Percentiles rank a stretch among this genome's conserved stretches.
These are phyloP conservation scores for Podaxis sp. DNA, from an alignment of 768 basidiomycete genomes.

Conservation along the genomic window DNA sequence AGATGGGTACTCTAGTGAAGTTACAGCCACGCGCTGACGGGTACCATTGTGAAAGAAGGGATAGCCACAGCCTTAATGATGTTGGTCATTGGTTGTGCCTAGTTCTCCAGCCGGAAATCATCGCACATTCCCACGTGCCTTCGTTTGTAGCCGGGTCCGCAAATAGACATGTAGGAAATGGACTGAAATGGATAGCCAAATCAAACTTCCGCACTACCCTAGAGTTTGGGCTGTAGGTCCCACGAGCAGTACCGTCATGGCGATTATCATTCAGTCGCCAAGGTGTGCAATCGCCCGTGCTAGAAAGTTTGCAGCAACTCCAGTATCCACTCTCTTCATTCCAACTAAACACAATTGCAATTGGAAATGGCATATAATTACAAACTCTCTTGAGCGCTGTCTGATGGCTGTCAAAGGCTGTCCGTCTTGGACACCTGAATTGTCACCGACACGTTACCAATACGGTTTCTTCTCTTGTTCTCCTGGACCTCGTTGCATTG, in stretches of 20 bases:
- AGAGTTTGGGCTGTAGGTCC: background rate
- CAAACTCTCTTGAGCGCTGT: conserved; percentile 2
- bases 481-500: background rate
- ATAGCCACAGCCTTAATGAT: conserved; percentile 12
- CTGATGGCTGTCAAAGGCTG: conserved; percentile 16
- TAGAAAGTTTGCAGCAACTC: background rate
- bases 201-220: background rate
- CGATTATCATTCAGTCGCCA: background rate
- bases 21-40: conserved; percentile 16
- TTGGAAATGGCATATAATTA: background rate
- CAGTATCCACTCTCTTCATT: background rate
- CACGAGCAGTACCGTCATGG: background rate
- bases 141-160: background rate
- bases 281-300: background rate
- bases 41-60: background rate
- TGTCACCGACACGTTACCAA: background rate
- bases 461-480: background rate
- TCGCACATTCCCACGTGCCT: background rate
- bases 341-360: background rate
- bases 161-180: background rate
- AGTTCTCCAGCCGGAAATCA: background rate
- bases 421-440: background rate
- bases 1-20: conserved; percentile 7
- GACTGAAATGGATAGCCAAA: background rate
- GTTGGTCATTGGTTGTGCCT: conserved; percentile 7